A percentile compares a stretch with the other conserved stretches of the same genome.
Conservation (phyloP, 441 rosid genomes). For the Pelargonium australe region DNA sequence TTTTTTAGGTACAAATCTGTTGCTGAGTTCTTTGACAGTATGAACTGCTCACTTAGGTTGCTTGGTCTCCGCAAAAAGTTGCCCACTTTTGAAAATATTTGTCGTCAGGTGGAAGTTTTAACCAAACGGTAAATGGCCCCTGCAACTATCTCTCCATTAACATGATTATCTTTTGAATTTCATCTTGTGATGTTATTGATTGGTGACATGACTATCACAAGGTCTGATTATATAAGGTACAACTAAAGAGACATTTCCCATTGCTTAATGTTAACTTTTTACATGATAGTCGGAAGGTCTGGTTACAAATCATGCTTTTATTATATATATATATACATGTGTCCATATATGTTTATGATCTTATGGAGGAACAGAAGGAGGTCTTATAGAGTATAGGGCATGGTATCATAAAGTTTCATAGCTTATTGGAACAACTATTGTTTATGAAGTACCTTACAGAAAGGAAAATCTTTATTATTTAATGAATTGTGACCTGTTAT, state of each 20-base stretch:
- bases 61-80: conserved; percentile 33
- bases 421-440: no score
- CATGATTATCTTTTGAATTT: background rate
- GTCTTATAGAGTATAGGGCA: no score
- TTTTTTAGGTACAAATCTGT: conserved; percentile 29
- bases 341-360: no score
- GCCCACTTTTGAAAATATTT: conserved; percentile 36
- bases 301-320: no score
- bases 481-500: no score
- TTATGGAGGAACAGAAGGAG: no score
- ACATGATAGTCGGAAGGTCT: background rate
- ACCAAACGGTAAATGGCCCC: conserved; percentile 31
- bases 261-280: background rate
- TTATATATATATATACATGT: no score
- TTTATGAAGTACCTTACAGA: no score
- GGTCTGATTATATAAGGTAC: background rate
- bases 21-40: conserved; percentile 32
- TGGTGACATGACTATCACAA: background rate
- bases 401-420: no score
- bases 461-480: no score
- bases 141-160: background rate
- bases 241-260: background rate
- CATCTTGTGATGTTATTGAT: background rate
- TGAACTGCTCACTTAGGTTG: conserved; percentile 47
- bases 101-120: conserved; percentile 39